These are phyloP conservation scores for Phytophthora ramorum DNA, from an alignment of 352 stramenopile genomes.

Conservation along the genomic window DNA sequence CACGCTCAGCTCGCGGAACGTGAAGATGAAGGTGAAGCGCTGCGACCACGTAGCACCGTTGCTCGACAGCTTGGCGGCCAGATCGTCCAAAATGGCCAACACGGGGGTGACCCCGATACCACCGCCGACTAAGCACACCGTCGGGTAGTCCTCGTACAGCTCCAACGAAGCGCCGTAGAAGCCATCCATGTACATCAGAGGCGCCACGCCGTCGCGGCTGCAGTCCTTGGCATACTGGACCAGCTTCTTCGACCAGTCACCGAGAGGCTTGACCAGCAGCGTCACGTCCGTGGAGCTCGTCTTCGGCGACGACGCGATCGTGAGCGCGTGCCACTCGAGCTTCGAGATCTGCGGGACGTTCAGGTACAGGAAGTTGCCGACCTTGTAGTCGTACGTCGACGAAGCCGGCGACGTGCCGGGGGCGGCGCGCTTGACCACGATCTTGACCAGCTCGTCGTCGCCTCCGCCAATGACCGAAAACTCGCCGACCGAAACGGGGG, in stretches of 20 bases:
- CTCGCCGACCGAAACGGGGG: constrained; percentile 45
- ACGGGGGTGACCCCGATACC: constrained; percentile 58
- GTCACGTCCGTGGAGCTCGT: constrained; percentile 44
- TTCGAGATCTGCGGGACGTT: constrained; percentile 63
- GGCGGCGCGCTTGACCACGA: constrained; percentile 51
- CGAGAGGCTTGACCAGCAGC: constrained; percentile 58
- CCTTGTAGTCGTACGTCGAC: constrained; percentile 52
- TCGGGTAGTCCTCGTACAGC: constrained; percentile 55
- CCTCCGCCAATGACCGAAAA: constrained; percentile 39
- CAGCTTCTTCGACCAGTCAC: constrained; percentile 56
- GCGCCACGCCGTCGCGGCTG: constrained; percentile 26
- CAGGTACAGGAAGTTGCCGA: constrained; percentile 64
- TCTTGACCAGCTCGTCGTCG: constrained; percentile 50
- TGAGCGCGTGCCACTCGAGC: constrained; percentile 66
- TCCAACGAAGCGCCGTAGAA: constrained; percentile 59
- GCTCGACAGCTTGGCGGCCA: constrained; percentile 36
- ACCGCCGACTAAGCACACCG: constrained; percentile 50
- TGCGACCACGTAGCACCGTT: constrained; percentile 46
- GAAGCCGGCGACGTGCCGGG: constrained; percentile 40
- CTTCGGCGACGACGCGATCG: constrained; percentile 60
- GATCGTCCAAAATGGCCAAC: constrained; percentile 54
- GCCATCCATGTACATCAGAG: constrained; percentile 61
- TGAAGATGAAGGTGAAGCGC: constrained; percentile 48
- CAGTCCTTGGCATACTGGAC: constrained; percentile 52
- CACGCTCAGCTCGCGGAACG: constrained; percentile 50